A percentile compares a stretch with the other conserved stretches of the same genome.
Conservation (phyloP, 2,329 filamentous ascomycete species). For the Fusarium robinianum region DNA sequence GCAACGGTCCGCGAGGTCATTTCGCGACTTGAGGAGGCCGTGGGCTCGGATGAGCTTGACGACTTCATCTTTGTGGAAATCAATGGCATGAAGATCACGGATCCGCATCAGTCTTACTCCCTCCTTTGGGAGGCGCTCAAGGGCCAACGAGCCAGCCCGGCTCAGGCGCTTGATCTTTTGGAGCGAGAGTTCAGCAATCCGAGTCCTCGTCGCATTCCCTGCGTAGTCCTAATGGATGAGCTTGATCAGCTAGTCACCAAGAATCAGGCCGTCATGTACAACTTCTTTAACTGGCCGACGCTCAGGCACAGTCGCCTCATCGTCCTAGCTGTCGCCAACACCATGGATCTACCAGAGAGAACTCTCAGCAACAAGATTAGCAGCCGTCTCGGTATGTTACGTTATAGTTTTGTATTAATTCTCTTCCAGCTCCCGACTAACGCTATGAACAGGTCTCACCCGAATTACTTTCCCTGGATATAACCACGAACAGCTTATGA, state of each 20-base stretch:
- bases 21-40: constrained; percentile 82
- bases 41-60: constrained; percentile 87
- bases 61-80: constrained; percentile 99
- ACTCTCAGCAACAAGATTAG: constrained; percentile 99
- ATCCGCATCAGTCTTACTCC: constrained; percentile 94
- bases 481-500: constrained; percentile 95
- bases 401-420: neutral
- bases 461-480: constrained; percentile 97
- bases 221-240: constrained; percentile 98
- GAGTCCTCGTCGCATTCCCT: constrained; percentile 87
- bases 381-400: constrained; percentile 68
- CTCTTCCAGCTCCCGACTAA: constrained; percentile 1
- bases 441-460: constrained; percentile 64
- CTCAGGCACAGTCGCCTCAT: constrained; percentile 90
- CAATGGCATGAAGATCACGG: constrained; percentile 99
- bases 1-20: constrained; percentile 97
- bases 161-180: constrained; percentile 87
- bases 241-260: constrained; percentile 96
- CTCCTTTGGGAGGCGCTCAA: constrained; percentile 95
- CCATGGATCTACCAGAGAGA: constrained; percentile 95
- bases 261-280: constrained; percentile 99
- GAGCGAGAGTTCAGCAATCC: constrained; percentile 93
- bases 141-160: constrained; percentile 87
- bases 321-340: constrained; percentile 96
- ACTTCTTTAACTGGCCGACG: constrained; percentile 99